Evolutionary conservation across 495 filamentous ascomycete genomes (phyloP).

Genomic region (Aspergillus wentii): DNA sequence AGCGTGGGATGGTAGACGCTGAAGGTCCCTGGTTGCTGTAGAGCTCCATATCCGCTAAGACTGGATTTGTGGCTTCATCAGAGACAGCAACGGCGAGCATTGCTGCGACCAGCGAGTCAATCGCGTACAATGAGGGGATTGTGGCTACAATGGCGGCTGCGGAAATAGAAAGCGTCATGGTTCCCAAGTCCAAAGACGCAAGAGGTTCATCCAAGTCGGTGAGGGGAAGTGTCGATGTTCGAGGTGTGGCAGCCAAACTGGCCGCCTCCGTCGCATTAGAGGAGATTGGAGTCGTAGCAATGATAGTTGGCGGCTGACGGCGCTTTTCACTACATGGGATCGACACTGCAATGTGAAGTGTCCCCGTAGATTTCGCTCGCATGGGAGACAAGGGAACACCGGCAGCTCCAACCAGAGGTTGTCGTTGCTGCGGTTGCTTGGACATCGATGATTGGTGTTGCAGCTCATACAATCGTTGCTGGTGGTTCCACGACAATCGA

Average conservation of each 20-base stretch:
- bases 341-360: slow-evolving; percentile 38
- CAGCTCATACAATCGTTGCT: slow-evolving; percentile 60
- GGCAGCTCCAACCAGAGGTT: slow-evolving; percentile 48
- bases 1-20: too few relatives aligned
- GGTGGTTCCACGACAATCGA: slow-evolving; percentile 64
- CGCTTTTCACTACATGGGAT: slow-evolving; percentile 22
- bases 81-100: slow-evolving; percentile 64
- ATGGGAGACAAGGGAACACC: slow-evolving; percentile 61
- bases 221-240: slow-evolving; percentile 39
- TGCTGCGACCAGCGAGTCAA: slow-evolving; percentile 69
- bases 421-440: slow-evolving; percentile 38
- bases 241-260: slow-evolving; percentile 34
- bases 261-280: slow-evolving; percentile 31
- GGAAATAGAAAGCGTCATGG: slow-evolving; percentile 41
- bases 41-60: slow-evolving; percentile 31
- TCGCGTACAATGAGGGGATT: slow-evolving; percentile 59
- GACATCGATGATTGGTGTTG: slow-evolving; percentile 60
- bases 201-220: slow-evolving; percentile 40
- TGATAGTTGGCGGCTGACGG: slow-evolving; percentile 34
- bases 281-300: slow-evolving; percentile 35
- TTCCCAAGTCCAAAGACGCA: slow-evolving; percentile 45
- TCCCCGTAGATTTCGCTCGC: slow-evolving; percentile 26
- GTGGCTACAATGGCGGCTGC: slow-evolving; percentile 35
- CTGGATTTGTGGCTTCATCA: slow-evolving; percentile 44
- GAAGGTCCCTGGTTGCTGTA: too few relatives aligned